phyloP scores from a whole-genome alignment of 2,329 filamentous ascomycete genomes.

The Trichoderma sp. region DNA sequence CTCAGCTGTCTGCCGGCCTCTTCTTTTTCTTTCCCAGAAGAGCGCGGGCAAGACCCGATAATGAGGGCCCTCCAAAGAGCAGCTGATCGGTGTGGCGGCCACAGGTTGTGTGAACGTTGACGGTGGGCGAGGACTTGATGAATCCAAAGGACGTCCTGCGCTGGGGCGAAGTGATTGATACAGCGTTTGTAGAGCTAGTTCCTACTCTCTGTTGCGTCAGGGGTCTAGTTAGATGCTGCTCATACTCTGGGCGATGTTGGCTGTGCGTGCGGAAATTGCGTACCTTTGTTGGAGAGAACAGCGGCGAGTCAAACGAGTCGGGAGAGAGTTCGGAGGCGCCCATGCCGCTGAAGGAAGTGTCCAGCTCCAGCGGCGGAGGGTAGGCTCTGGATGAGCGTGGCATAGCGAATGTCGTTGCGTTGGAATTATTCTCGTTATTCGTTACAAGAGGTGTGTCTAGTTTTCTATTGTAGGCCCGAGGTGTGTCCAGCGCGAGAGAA shows the following conservation, averaged over 20 bases:
- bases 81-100: slow-evolving; percentile 58
- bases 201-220: slow-evolving; percentile 18
- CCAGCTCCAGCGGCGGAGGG: slow-evolving; percentile 20
- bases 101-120: slow-evolving; percentile 57
- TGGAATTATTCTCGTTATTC: neutral
- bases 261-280: neutral
- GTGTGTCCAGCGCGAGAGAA: slow-evolving; percentile 7
- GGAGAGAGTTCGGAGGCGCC: neutral
- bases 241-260: neutral
- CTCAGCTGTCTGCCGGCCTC: slow-evolving; percentile 1
- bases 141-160: slow-evolving; percentile 38
- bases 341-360: neutral
- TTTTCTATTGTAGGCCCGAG: slow-evolving; percentile 1
- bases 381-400: slow-evolving; percentile 14
- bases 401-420: slow-evolving; percentile 18
- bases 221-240: neutral
- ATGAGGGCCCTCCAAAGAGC: slow-evolving; percentile 52
- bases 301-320: slow-evolving; percentile 12
- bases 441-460: neutral
- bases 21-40: slow-evolving; percentile 20
- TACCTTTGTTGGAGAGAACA: slow-evolving; percentile 22
- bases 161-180: slow-evolving; percentile 16
- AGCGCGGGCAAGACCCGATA: slow-evolving; percentile 45
- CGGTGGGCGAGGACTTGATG: slow-evolving; percentile 43
- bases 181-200: slow-evolving; percentile 19